These are phyloP conservation scores for Lentinula detonsa DNA, from an alignment of 768 basidiomycete species.

Conservation along the genomic window DNA sequence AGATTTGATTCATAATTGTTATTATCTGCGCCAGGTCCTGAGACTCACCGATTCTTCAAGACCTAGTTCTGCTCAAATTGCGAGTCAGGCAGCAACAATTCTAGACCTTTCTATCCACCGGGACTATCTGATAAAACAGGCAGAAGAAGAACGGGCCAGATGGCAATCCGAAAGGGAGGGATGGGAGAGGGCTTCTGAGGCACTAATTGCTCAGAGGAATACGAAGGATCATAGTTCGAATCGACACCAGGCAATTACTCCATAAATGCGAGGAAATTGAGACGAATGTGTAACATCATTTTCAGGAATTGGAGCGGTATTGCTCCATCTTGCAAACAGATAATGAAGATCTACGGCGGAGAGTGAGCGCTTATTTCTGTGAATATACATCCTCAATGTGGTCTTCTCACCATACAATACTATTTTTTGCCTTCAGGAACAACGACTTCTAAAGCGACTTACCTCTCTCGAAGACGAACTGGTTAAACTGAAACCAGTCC, in stretches of 20 bases:
- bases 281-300: constrained; percentile 5
- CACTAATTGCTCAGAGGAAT: constrained; percentile 46
- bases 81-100: constrained; percentile 60
- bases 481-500: constrained; percentile 55
- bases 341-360: constrained; percentile 53
- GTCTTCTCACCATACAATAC: not conserved
- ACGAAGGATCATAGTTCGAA: constrained; percentile 27
- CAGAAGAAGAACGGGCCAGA: constrained; percentile 51
- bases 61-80: constrained; percentile 27
- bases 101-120: constrained; percentile 49
- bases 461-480: constrained; percentile 59
- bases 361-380: constrained; percentile 28
- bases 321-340: constrained; percentile 50
- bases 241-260: constrained; percentile 36
- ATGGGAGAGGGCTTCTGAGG: constrained; percentile 66
- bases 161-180: constrained; percentile 59
- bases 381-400: too few species aligned
- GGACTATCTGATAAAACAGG: constrained; percentile 45
- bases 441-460: constrained; percentile 27
- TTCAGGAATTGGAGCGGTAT: constrained; percentile 52
- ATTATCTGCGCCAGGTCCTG: not conserved
- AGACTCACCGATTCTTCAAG: constrained; percentile 2
- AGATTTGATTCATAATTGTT: too few species aligned
- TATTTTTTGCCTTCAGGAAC: not conserved
- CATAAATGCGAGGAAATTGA: not conserved